Base-by-base conservation (phyloP, 2,329 filamentous ascomycete species). In the Nectriaceae sp. region DNA sequence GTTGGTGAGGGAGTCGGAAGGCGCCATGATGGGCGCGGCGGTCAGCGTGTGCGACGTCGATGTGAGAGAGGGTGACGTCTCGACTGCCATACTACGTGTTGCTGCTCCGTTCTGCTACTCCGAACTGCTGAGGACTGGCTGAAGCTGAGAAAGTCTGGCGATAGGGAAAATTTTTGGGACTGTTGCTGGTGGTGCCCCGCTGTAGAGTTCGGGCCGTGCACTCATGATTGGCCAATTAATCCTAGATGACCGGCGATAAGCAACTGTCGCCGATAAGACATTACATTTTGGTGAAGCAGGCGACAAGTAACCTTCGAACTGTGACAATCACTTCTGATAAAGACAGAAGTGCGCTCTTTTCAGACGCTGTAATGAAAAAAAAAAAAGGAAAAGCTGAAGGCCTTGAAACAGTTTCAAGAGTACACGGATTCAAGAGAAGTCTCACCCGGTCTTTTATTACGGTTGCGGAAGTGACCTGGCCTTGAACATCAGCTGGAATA, bases 21-120 rank as follows among this genome's bases (percentile, higher is more conserved):
- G 66, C 21, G 68, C 66, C 65, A 76, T 75, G 46, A 65, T 63
- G 40, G 78, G 72, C 35, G 75, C 70, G 46, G 75, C 73, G 35
- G 78, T 83, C 65, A 85, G 73, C 31, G 83, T 87, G 63, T 86
- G 80, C 4, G 83, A 86, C 50, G 82, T 83, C 31, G 81, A 84
- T 48, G 82, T 84, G 61, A 81, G 74, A 51, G 81, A 83, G 54
- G 83, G 85, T 52, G 77, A 77, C 41, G 76, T 78, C 68, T 65
- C 59, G 50, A 57, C 50, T 42, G 69, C 69, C 69, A 71, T 71
- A 60, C 59, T 68, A 60, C 13, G 16, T 11, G 36, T 20, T 20
- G 36, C 11, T 16, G 16, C 5, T 35, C 31, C 4, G 31, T n/a
- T n/a, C n/a, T 29, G 18, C 36, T 20, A 5, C 3, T 5, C 16